Percentiles rank a stretch among this genome's conserved stretches.
Conservation (phyloP, 352 stramenopile species). For the Pythium sp. region DNA sequence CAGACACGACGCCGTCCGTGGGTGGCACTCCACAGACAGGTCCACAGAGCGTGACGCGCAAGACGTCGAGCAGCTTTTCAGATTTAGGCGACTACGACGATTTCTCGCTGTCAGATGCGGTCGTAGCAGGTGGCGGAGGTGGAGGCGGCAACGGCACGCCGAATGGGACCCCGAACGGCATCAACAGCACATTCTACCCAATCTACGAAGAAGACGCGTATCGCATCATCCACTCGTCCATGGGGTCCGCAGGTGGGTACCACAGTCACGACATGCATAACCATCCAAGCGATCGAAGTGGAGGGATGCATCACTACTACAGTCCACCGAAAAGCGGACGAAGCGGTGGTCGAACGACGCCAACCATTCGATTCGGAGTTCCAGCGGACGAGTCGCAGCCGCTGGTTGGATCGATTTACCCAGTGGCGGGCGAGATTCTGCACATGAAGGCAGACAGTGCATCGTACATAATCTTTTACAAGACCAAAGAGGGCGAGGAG, state of each 20-base stretch:
- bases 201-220: slow-evolving; percentile 79
- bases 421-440: slow-evolving; percentile 68
- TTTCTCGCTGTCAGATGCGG: slow-evolving; percentile 68
- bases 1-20: slow-evolving; percentile 37
- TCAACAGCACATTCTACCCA: slow-evolving; percentile 61
- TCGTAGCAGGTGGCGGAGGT: slow-evolving; percentile 30
- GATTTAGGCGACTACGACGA: slow-evolving; percentile 86
- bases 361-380: slow-evolving; percentile 51
- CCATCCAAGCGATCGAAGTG: slow-evolving; percentile 11
- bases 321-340: slow-evolving; percentile 37
- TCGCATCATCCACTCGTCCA: slow-evolving; percentile 51
- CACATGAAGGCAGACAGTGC: slow-evolving; percentile 69
- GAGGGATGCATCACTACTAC: slow-evolving; percentile 17
- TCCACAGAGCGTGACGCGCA: slow-evolving; percentile 52
- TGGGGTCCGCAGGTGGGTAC: slow-evolving; percentile 42
- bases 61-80: slow-evolving; percentile 86
- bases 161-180: slow-evolving; percentile 27
- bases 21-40: slow-evolving; percentile 21
- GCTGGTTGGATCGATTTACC: slow-evolving; percentile 64
- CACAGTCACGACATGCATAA: slow-evolving; percentile 20
- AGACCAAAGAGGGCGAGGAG: slow-evolving; percentile 44
- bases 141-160: slow-evolving; percentile 26
- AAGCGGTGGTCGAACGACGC: slow-evolving; percentile 50
- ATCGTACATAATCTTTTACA: slow-evolving; percentile 90
- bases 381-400: slow-evolving; percentile 62